Evolutionary conservation across 2,329 filamentous ascomycete genomes (phyloP).

Genomic region (Colletotrichum liaoningense): DNA sequence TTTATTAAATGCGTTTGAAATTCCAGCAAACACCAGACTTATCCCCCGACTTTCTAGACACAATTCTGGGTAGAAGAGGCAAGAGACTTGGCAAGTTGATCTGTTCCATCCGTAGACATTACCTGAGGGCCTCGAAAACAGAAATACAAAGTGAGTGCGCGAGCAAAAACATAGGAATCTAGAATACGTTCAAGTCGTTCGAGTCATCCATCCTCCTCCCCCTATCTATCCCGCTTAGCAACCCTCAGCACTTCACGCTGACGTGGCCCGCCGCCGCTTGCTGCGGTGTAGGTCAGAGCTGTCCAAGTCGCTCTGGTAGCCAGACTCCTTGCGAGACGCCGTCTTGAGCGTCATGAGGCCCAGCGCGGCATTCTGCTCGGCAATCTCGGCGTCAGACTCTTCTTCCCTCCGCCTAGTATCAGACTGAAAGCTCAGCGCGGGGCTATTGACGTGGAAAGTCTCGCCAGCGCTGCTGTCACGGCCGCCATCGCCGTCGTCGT

Average conservation of each 20-base stretch:
- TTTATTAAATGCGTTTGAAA: neutral
- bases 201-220: neutral
- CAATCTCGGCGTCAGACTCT: slow-evolving; percentile 39
- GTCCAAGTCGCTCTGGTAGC: slow-evolving; percentile 36
- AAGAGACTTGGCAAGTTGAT: neutral
- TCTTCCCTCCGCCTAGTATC: slow-evolving; percentile 21
- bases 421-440: slow-evolving; percentile 25
- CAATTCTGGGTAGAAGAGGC: neutral
- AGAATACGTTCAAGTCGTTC: slow-evolving; percentile 2
- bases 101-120: slow-evolving; percentile 7
- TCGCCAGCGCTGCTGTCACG: slow-evolving; percentile 37
- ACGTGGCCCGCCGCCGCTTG: slow-evolving; percentile 55
- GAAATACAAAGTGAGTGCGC: slow-evolving; percentile 15
- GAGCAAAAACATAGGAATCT: slow-evolving; percentile 26
- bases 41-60: neutral
- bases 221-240: neutral
- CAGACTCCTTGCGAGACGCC: slow-evolving; percentile 28
- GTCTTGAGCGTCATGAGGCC: slow-evolving; percentile 59
- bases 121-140: slow-evolving; percentile 16
- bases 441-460: slow-evolving; percentile 38
- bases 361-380: slow-evolving; percentile 59
- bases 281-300: slow-evolving; percentile 44
- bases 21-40: neutral
- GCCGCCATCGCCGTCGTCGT: slow-evolving; percentile 43
- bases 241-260: too few relatives aligned